Conservation (phyloP, 495 filamentous ascomycete species). For the Penicillium salamii region DNA sequence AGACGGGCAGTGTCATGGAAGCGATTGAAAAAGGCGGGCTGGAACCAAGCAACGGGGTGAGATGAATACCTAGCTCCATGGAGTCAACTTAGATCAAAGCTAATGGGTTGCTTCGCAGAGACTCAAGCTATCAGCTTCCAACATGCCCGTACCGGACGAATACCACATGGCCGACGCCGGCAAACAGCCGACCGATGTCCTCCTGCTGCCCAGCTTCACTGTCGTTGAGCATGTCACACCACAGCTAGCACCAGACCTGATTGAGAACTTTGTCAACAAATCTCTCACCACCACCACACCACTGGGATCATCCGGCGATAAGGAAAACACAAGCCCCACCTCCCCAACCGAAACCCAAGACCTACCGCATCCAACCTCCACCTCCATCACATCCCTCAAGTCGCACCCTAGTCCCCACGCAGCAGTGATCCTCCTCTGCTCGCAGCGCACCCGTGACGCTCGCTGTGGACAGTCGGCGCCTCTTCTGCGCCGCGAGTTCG, state of each 20-base stretch:
- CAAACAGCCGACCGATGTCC: conserved; percentile 72
- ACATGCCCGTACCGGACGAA: conserved; percentile 75
- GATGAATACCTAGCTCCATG: conserved; percentile 16
- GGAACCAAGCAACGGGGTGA: conserved; percentile 73
- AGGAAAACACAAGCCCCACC: conserved; percentile 2
- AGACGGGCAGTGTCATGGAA: conserved; percentile 93
- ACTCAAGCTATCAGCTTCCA: conserved; percentile 90
- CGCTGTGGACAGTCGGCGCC: conserved; percentile 93
- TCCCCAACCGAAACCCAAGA: neutral
- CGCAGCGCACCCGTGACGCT: conserved; percentile 87
- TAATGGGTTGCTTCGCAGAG: conserved; percentile 46
- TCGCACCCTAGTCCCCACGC: conserved; percentile 74
- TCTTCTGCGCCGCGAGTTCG: conserved; percentile 79
- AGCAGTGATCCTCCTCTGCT: conserved; percentile 88
- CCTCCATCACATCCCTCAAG: conserved; percentile 50
- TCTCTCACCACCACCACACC: conserved; percentile 75
- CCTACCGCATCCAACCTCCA: conserved; percentile 25
- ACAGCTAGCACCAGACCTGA: conserved; percentile 65
- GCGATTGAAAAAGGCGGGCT: conserved; percentile 66
- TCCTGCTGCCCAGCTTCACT: conserved; percentile 85
- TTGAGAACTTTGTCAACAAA: conserved; percentile 66
- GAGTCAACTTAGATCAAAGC: neutral
- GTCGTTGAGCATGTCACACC: conserved; percentile 85
- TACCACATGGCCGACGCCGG: conserved; percentile 51
- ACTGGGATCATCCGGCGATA: conserved; percentile 30